Percentiles rank a stretch among this genome's conserved stretches.
Evolutionary conservation across 108 stramenopile genomes (phyloP).

Genomic region (Discostella stelligeroides): DNA sequence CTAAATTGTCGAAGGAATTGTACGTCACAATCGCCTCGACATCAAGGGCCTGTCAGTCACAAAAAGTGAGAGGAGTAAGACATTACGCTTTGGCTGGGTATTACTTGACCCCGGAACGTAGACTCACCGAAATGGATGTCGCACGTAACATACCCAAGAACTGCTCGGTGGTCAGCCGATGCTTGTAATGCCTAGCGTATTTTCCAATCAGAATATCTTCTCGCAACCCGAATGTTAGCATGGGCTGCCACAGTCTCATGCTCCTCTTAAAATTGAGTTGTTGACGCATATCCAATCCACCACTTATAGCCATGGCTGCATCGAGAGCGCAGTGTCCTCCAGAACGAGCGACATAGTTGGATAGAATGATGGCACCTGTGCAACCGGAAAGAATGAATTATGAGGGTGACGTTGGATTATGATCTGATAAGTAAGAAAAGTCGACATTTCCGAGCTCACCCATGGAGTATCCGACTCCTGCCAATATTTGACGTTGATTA

Average conservation of each 20-base stretch:
- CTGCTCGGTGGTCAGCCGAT: constrained; percentile 56
- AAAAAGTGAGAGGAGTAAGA: constrained; percentile 1
- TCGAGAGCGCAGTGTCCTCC: constrained; percentile 58
- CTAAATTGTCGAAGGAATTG: constrained; percentile 70
- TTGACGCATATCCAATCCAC: constrained; percentile 85
- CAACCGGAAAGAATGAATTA: not conserved
- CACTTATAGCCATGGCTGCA: constrained; percentile 75
- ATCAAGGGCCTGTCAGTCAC: constrained; percentile 54
- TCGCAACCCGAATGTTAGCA: constrained; percentile 70
- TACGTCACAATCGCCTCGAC: constrained; percentile 73
- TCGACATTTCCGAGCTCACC: constrained; percentile 38
- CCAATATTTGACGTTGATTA: constrained; percentile 51
- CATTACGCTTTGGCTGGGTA: no score
- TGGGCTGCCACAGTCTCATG: constrained; percentile 90
- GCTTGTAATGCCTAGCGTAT: constrained; percentile 64
- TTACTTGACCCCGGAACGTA: not conserved
- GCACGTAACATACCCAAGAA: constrained; percentile 64
- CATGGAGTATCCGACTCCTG: constrained; percentile 85
- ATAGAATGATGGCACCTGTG: constrained; percentile 68
- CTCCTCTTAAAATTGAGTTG: constrained; percentile 65
- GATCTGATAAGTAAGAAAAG: not conserved
- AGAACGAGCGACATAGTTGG: constrained; percentile 83
- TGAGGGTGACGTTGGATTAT: not conserved
- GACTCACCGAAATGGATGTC: constrained; percentile 64
- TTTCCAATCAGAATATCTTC: constrained; percentile 72